Percentiles rank a stretch among this genome's conserved stretches.
phyloP scores from a whole-genome alignment of 768 basidiomycete genomes.

The Lactifluus subvellereus region DNA sequence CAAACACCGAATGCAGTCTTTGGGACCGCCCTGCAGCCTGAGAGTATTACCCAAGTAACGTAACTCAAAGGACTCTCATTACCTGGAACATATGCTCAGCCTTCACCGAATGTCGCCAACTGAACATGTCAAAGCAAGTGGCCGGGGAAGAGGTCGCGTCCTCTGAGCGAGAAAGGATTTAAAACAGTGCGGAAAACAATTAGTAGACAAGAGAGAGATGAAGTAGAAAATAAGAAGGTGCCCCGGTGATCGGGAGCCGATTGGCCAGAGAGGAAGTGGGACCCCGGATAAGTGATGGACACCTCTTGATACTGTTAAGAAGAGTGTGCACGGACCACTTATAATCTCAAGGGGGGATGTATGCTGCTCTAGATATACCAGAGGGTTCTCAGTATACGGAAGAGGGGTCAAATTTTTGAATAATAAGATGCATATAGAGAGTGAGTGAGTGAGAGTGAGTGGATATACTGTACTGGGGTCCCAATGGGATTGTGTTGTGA shows the following conservation, averaged over 20 bases:
- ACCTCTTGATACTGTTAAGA: not conserved
- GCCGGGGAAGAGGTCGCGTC: not conserved
- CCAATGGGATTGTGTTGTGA: not conserved
- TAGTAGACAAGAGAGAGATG: not conserved
- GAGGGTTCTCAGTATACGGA: not conserved
- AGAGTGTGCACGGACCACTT: conserved; percentile 14
- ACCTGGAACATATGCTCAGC: not conserved
- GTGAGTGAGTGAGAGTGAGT: not conserved
- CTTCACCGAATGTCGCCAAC: not conserved
- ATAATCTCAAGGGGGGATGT: not conserved
- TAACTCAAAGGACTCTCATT: not conserved
- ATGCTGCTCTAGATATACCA: not conserved
- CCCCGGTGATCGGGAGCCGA: not conserved
- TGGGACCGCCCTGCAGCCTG: not conserved
- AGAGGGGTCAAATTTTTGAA: too few relatives aligned
- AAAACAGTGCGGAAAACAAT: not conserved
- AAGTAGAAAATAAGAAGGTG: not conserved
- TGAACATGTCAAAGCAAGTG: not conserved
- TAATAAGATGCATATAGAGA: not conserved
- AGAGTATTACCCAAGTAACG: not conserved
- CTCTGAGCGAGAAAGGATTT: not conserved
- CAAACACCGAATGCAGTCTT: not conserved
- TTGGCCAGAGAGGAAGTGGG: conserved; percentile 3
- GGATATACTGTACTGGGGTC: conserved; percentile 4
- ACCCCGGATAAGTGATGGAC: conserved; percentile 9